phyloP scores from a whole-genome alignment of 2,329 filamentous ascomycete genomes.

The Scedosporium aurantiacum region DNA sequence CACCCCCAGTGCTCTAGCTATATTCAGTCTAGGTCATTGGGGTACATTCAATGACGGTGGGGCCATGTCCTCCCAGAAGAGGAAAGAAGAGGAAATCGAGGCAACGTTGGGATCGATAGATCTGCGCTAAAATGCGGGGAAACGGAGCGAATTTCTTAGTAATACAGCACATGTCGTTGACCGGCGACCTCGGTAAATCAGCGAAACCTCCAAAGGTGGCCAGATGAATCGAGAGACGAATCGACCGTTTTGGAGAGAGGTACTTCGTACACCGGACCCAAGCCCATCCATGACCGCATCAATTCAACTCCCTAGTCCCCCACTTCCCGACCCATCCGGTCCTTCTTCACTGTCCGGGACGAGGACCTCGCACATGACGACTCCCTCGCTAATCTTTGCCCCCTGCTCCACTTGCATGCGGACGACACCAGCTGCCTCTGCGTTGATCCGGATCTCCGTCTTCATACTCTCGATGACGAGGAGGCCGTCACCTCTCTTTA shows the following conservation, averaged over 20 bases:
- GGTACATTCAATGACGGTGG: neutral
- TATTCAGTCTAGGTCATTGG: neutral
- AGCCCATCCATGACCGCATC: neutral
- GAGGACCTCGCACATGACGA: constrained; percentile 6
- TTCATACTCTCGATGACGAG: constrained; percentile 8
- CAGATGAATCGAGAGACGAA: too few relatives aligned
- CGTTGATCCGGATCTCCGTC: constrained; percentile 8
- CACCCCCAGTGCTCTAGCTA: neutral
- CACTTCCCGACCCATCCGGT: neutral
- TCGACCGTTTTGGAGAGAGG: too few relatives aligned
- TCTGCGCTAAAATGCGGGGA: neutral
- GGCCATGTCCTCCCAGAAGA: neutral
- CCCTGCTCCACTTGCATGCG: constrained; percentile 4
- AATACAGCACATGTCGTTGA: too few relatives aligned
- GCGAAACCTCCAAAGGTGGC: too few relatives aligned
- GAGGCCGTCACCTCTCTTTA: constrained; percentile 4
- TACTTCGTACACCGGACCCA: neutral
- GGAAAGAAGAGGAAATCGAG: too few relatives aligned
- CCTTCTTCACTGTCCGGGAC: neutral
- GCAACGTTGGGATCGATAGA: neutral
- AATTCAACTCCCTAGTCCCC: neutral
- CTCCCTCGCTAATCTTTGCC: constrained; percentile 7
- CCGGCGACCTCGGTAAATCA: neutral
- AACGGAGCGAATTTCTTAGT: too few relatives aligned
- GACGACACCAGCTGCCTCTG: constrained; percentile 2